These are phyloP conservation scores for Zea luxurians DNA, from an alignment of 176 grass and related monocot genomes.

Conservation along the genomic window DNA sequence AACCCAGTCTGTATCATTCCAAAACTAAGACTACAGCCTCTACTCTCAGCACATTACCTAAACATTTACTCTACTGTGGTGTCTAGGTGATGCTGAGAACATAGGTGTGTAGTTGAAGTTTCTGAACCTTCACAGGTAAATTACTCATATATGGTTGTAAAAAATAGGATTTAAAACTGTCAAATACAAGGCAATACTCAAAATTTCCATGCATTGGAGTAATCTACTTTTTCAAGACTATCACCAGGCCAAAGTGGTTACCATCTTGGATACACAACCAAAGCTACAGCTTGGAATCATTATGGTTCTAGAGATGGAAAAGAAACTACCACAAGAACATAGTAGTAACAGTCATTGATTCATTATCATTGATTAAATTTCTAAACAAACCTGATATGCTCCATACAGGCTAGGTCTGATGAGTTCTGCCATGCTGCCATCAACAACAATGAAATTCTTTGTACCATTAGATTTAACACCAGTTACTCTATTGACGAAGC, in stretches of 20 bases:
- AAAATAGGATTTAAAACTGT: not conserved
- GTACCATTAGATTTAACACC: constrained; percentile 97
- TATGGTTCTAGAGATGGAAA: not conserved
- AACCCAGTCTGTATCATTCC: not conserved
- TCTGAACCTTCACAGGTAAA: not conserved
- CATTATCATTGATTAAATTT: not conserved
- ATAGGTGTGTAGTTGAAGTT: not conserved
- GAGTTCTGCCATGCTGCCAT: constrained; percentile 97
- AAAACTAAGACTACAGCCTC: not conserved
- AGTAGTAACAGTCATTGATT: no score
- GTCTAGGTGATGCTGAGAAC: not conserved
- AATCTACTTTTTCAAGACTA: not conserved
- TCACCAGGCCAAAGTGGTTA: not conserved
- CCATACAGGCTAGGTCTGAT: constrained; percentile 98
- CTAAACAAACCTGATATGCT: constrained; percentile 79
- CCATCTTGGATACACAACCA: not conserved
- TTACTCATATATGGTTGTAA: not conserved
- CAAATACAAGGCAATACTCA: not conserved
- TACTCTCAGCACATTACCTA: not conserved
- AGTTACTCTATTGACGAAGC: constrained; percentile 82
- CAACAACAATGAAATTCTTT: constrained; percentile 94
- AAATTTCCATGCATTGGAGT: not conserved
- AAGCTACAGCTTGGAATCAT: not conserved
- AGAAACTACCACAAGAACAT: not conserved
- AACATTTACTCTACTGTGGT: not conserved